A percentile compares a stretch with the other conserved stretches of the same genome.
Evolutionary conservation across 2,329 filamentous ascomycete genomes (phyloP).

Genomic region (Laburnicola sp.): DNA sequence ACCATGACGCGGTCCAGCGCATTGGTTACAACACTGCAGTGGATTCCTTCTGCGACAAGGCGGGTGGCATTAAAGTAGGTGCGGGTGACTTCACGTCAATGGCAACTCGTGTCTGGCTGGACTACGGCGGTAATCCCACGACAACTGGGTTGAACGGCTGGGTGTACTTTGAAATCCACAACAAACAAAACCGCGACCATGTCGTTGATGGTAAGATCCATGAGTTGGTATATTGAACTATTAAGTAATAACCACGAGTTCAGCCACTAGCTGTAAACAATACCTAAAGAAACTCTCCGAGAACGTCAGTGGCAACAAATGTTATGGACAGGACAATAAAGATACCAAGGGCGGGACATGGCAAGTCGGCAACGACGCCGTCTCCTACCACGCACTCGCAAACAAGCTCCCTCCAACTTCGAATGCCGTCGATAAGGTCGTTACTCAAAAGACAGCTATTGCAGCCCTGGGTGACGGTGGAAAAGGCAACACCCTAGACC

Average conservation of each 20-base stretch:
- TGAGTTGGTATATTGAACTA: background rate
- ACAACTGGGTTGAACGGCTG: constrained; percentile 18
- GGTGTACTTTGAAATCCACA: constrained; percentile 22
- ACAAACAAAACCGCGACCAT: constrained; percentile 14
- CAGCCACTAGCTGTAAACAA: constrained; percentile 15
- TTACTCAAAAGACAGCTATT: constrained; percentile 11
- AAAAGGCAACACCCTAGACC: constrained; percentile 14
- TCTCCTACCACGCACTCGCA: constrained; percentile 21
- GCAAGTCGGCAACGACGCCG: constrained; percentile 14
- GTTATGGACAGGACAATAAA: constrained; percentile 14
- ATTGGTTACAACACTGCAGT: constrained; percentile 19
- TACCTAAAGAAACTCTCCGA: constrained; percentile 16
- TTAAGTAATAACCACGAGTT: background rate
- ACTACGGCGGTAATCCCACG: constrained; percentile 12
- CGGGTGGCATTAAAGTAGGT: constrained; percentile 10
- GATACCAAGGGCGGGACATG: constrained; percentile 24
- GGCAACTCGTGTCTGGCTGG: constrained; percentile 16
- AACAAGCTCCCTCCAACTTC: constrained; percentile 15
- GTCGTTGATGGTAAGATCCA: constrained; percentile 12
- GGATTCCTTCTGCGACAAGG: constrained; percentile 17
- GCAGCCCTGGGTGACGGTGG: constrained; percentile 6
- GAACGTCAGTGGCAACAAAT: constrained; percentile 7
- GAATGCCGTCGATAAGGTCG: constrained; percentile 10
- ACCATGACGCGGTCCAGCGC: constrained; percentile 10
- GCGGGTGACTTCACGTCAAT: constrained; percentile 13